phyloP scores from a whole-genome alignment of 345 rosid species.

The Mercurialis annua region DNA sequence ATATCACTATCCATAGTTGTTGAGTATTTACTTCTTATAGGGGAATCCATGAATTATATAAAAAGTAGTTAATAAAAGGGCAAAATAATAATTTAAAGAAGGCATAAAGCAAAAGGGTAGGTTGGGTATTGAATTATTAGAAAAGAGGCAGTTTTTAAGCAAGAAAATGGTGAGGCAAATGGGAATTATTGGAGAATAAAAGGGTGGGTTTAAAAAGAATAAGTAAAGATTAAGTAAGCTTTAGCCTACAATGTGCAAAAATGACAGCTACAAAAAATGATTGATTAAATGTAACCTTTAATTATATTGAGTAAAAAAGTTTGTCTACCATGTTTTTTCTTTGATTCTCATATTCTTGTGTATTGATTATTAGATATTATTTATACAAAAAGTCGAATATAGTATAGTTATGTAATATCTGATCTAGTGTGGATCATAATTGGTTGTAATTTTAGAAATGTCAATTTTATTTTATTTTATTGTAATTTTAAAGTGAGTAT shows the following conservation, averaged over 20 bases:
- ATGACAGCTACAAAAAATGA: not conserved
- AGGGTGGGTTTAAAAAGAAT: constrained; percentile 19
- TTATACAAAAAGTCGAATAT: too few relatives aligned
- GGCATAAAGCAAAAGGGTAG: not conserved
- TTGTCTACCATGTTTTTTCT: not conserved
- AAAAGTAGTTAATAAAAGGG: too few relatives aligned
- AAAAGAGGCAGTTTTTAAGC: constrained; percentile 17
- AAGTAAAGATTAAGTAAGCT: constrained; percentile 39
- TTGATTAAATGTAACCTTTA: not conserved
- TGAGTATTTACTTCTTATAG: not conserved
- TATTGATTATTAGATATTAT: not conserved
- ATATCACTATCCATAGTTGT: not conserved
- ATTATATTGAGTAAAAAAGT: not conserved
- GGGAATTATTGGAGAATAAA: constrained; percentile 29
- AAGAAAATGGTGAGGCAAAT: constrained; percentile 11
- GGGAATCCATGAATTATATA: too few relatives aligned
- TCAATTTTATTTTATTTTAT: too few relatives aligned
- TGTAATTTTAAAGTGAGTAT: too few relatives aligned
- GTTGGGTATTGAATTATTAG: constrained; percentile 10
- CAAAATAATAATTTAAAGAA: not conserved
- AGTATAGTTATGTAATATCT: too few relatives aligned
- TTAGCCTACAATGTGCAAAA: constrained; percentile 9
- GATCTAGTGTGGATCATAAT: too few relatives aligned
- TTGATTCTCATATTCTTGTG: not conserved
- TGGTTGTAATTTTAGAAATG: too few relatives aligned